Evolutionary conservation across 2,329 filamentous ascomycete genomes (phyloP).

Genomic region (Paecilomyces fulvus): DNA sequence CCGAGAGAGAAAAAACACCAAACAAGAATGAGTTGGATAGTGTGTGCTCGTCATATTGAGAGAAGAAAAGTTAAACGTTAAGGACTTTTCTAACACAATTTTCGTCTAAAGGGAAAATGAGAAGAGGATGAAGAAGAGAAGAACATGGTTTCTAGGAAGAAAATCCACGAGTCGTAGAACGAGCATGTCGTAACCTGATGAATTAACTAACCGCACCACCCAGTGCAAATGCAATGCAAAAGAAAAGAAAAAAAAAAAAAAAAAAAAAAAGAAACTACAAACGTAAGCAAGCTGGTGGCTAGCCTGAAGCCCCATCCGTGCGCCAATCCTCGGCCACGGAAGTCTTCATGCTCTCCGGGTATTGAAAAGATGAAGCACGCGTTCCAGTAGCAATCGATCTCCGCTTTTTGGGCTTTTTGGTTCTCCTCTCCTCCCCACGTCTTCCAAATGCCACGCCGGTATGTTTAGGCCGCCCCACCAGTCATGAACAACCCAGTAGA

Average conservation of each 20-base stretch:
- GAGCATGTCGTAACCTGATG: background rate
- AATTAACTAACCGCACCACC: slow-evolving; percentile 6
- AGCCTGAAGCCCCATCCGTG: slow-evolving; percentile 10
- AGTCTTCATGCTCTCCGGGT: slow-evolving; percentile 16
- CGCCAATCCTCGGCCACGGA: background rate
- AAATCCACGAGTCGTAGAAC: background rate
- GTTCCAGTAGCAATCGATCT: slow-evolving; percentile 9
- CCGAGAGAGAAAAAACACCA: background rate
- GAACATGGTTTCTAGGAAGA: slow-evolving; percentile 4
- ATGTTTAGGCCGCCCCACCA: background rate
- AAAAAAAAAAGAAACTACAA: slow-evolving; percentile 3
- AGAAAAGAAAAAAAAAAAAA: background rate
- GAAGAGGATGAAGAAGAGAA: slow-evolving; percentile 7
- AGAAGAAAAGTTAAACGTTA: slow-evolving; percentile 4
- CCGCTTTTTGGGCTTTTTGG: slow-evolving; percentile 1
- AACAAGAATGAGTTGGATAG: background rate
- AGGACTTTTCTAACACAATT: slow-evolving; percentile 17
- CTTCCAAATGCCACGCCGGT: background rate
- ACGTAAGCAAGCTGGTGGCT: slow-evolving; percentile 12
- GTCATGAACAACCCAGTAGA: no score
- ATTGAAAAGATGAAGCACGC: slow-evolving; percentile 24
- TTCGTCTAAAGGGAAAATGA: slow-evolving; percentile 13
- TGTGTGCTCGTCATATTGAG: slow-evolving; percentile 1
- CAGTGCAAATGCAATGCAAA: slow-evolving; percentile 15
- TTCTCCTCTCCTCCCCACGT: background rate